These are phyloP conservation scores for Anisogramma anomala DNA, from an alignment of 2,329 filamentous ascomycete species.

Conservation along the genomic window DNA sequence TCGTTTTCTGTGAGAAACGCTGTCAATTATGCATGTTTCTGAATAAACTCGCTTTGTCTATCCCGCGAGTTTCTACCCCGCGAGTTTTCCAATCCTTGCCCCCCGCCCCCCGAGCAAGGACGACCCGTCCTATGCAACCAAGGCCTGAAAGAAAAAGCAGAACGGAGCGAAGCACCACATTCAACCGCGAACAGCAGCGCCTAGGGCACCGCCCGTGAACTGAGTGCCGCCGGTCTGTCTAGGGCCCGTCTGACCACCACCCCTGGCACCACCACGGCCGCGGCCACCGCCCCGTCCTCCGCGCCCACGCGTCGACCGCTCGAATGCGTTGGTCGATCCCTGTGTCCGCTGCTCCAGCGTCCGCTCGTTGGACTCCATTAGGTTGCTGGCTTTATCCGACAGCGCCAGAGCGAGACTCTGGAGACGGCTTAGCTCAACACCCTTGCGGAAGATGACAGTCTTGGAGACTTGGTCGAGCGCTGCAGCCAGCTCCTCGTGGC, in stretches of 20 bases:
- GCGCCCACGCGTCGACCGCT: constrained; percentile 48
- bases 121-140: constrained; percentile 15
- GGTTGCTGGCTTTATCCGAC: constrained; percentile 87
- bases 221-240: constrained; percentile 63
- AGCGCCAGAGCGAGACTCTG: constrained; percentile 91
- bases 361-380: constrained; percentile 96
- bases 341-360: constrained; percentile 95
- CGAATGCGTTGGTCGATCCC: constrained; percentile 89
- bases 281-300: constrained; percentile 56
- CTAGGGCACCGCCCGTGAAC: constrained; percentile 72
- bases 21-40: constrained; percentile 12
- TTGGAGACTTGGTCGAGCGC: constrained; percentile 96
- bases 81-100: constrained; percentile 13
- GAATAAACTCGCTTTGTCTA: constrained; percentile 11
- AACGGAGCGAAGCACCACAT: constrained; percentile 11
- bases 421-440: constrained; percentile 89
- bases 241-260: constrained; percentile 43
- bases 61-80: too few species aligned
- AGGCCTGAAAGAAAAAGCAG: constrained; percentile 10
- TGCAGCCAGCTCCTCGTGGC: constrained; percentile 92
- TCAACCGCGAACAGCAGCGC: constrained; percentile 53
- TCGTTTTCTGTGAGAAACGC: too few species aligned
- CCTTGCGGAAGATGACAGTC: constrained; percentile 98
- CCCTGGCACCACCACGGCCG: constrained; percentile 49
- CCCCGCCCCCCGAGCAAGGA: constrained; percentile 10